Conservation (phyloP, 306 rosid species). For the Fagus sylvatica region DNA sequence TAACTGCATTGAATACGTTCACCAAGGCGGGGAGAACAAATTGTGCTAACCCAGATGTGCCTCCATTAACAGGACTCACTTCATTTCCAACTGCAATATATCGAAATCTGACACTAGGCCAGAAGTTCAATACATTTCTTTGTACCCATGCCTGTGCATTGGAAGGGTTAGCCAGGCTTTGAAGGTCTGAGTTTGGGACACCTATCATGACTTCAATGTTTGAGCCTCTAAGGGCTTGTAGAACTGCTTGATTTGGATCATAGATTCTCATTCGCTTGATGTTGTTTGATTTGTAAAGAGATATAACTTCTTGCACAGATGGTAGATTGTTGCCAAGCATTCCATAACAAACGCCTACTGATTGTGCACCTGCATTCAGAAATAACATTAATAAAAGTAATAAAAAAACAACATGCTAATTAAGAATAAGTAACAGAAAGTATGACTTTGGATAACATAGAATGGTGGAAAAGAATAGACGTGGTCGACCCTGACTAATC, state of each 20-base stretch:
- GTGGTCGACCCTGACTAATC: too few relatives aligned
- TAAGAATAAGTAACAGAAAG: background rate
- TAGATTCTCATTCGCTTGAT: conserved; percentile 51
- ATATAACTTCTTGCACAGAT: conserved; percentile 39
- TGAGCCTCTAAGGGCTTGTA: conserved; percentile 51
- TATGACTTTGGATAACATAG: too few relatives aligned
- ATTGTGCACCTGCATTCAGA: conserved; percentile 43
- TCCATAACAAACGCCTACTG: conserved; percentile 64
- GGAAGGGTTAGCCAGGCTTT: conserved; percentile 42
- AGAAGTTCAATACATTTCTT: conserved; percentile 40
- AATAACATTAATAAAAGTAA: background rate
- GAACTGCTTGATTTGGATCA: conserved; percentile 54
- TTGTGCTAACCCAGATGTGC: conserved; percentile 34
- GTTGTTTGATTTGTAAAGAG: conserved; percentile 53
- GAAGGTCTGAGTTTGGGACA: conserved; percentile 54
- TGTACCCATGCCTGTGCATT: conserved; percentile 50
- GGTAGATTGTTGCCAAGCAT: conserved; percentile 63
- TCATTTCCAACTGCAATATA: conserved; percentile 67
- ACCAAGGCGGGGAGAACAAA: conserved; percentile 47
- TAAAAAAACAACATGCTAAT: background rate
- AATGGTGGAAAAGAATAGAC: too few relatives aligned
- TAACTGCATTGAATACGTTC: conserved; percentile 49
- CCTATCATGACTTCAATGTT: conserved; percentile 60
- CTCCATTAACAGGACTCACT: conserved; percentile 53
- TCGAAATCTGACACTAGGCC: conserved; percentile 45